A percentile compares a stretch with the other conserved stretches of the same genome.
Conservation (phyloP, 371 early-diverging fungal genomes). For the Mortierella polycephala region DNA sequence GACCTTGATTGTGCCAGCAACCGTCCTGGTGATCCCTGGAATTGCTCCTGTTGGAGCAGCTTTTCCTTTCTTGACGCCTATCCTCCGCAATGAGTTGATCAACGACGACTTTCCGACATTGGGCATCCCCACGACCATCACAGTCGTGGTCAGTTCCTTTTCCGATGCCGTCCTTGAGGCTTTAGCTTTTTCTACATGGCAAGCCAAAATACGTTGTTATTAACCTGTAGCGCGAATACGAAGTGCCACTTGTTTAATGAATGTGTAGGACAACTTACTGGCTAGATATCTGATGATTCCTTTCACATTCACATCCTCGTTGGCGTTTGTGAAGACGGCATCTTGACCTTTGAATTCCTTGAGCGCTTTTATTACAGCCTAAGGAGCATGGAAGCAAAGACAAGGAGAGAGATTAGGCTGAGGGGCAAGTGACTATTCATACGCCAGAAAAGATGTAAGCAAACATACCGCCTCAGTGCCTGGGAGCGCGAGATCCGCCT, state of each 20-base stretch:
- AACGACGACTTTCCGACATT: constrained; percentile 96
- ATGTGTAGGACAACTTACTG: constrained; percentile 27
- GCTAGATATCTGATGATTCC: constrained; percentile 72
- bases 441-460: neutral
- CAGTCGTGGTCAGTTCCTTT: constrained; percentile 54
- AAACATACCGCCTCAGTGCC: constrained; percentile 52
- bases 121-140: constrained; percentile 95
- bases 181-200: constrained; percentile 36
- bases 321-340: constrained; percentile 80
- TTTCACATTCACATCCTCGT: constrained; percentile 69
- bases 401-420: neutral
- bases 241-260: neutral
- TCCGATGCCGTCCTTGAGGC: constrained; percentile 43
- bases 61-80: constrained; percentile 77
- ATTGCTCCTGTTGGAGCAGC: constrained; percentile 87
- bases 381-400: neutral
- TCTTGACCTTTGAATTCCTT: constrained; percentile 61
- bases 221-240: no score
- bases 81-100: constrained; percentile 85
- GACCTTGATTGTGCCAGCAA: constrained; percentile 88
- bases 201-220: no score
- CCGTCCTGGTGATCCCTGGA: constrained; percentile 90
- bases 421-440: neutral
- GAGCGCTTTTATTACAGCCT: constrained; percentile 64
- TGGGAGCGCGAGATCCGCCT: constrained; percentile 87